Evolutionary conservation across 2,329 filamentous ascomycete species (phyloP).

Genomic region (Fusarium sp.): DNA sequence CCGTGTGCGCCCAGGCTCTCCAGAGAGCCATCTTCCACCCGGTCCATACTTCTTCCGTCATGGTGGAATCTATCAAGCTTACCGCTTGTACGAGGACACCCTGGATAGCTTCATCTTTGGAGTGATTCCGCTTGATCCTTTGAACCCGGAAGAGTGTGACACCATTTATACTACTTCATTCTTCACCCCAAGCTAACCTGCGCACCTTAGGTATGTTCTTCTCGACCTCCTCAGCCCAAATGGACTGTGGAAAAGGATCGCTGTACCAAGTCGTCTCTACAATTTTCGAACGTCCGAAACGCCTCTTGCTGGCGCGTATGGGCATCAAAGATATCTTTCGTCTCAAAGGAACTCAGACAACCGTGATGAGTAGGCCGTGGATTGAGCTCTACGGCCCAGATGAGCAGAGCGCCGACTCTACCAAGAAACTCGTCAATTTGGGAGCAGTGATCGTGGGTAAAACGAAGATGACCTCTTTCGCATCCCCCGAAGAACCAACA

Average conservation of each 20-base stretch:
- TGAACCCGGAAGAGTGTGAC: accelerated
- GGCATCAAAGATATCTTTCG: neutral
- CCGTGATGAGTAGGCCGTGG: neutral
- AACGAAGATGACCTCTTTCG: accelerated
- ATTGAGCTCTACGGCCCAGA: neutral
- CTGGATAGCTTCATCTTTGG: neutral
- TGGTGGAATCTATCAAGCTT: neutral
- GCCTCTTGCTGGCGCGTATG: accelerated
- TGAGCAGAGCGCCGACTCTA: neutral
- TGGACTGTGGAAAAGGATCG: accelerated
- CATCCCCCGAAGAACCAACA: neutral
- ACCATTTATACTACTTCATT: accelerated
- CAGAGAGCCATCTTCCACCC: neutral
- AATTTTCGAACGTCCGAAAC: accelerated
- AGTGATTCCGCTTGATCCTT: neutral
- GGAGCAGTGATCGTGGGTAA: neutral
- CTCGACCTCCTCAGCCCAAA: too few relatives aligned
- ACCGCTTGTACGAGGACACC: neutral
- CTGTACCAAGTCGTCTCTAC: neutral
- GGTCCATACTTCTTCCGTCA: neutral
- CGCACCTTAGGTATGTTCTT: too few relatives aligned
- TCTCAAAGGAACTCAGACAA: accelerated
- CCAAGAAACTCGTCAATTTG: accelerated
- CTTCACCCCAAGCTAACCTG: neutral
- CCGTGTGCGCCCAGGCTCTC: neutral